phyloP scores from a whole-genome alignment of 345 rosid genomes.

The Salix koriyanagi region DNA sequence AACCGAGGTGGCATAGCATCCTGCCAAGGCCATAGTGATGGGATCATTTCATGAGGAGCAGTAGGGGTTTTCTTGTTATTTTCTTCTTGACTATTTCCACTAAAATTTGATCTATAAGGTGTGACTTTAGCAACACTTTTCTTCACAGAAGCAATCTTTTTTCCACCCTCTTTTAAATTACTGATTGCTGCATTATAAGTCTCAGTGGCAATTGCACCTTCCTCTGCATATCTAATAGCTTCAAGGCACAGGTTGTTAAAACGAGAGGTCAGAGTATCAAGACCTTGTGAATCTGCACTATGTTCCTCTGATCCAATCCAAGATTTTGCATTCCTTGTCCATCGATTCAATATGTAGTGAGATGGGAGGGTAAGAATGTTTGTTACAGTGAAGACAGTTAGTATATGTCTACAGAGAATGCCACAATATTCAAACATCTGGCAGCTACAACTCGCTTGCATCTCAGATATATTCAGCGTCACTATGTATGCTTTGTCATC shows the following conservation, averaged over 20 bases:
- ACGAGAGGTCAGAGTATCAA: slow-evolving; percentile 44
- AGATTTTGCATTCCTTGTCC: slow-evolving; percentile 61
- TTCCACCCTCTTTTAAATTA: slow-evolving; percentile 44
- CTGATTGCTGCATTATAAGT: slow-evolving; percentile 44
- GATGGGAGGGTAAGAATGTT: slow-evolving; percentile 61
- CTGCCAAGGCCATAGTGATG: slow-evolving; percentile 62
- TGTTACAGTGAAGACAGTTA: slow-evolving; percentile 64
- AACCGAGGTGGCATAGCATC: slow-evolving; percentile 35
- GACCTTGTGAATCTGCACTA: slow-evolving; percentile 25
- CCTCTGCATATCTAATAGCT: slow-evolving; percentile 54
- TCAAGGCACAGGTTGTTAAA: slow-evolving; percentile 54
- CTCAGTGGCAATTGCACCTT: slow-evolving; percentile 52
- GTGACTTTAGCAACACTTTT: slow-evolving; percentile 40
- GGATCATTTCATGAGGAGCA: slow-evolving; percentile 35
- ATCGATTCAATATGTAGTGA: slow-evolving; percentile 52
- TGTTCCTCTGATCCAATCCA: slow-evolving; percentile 40
- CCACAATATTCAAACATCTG: slow-evolving; percentile 70
- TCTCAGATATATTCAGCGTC: slow-evolving; percentile 37
- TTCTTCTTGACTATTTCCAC: slow-evolving; percentile 40
- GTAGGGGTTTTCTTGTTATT: slow-evolving; percentile 32
- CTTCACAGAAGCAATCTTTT: slow-evolving; percentile 38
- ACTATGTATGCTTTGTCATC: slow-evolving; percentile 55
- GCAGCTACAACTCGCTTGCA: slow-evolving; percentile 59
- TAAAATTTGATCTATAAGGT: slow-evolving; percentile 35
- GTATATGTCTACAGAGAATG: slow-evolving; percentile 54